Evolutionary conservation across 176 grass and related monocot genomes (phyloP).

Genomic region (Aegilops tauschii): DNA sequence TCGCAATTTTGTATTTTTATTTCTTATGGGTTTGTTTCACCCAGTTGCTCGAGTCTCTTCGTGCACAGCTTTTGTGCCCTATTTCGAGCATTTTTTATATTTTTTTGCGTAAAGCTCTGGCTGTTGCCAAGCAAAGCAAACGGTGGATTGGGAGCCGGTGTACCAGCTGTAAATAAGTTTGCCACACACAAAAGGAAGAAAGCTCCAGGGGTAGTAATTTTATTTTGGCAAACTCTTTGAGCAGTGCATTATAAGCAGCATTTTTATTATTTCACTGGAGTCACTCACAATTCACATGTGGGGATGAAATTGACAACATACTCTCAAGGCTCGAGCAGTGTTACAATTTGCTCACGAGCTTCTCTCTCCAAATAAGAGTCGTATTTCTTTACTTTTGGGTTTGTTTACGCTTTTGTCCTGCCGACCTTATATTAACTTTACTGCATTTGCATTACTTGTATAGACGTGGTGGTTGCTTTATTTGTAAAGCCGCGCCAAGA

Average conservation of each 20-base stretch:
- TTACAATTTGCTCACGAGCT: neutral
- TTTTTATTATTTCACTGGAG: neutral
- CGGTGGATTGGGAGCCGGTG: neutral
- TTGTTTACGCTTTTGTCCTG: no score
- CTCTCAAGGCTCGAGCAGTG: no score
- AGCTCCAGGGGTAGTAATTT: no score
- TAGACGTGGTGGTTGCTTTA: no score
- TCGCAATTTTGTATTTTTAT: conserved; percentile 7
- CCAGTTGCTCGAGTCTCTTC: neutral
- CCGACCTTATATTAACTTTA: no score
- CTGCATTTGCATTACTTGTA: no score
- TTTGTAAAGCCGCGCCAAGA: no score
- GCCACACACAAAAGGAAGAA: no score
- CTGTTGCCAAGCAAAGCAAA: neutral
- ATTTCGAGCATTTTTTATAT: neutral
- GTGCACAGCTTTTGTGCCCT: neutral
- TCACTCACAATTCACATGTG: neutral
- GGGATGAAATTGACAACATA: neutral
- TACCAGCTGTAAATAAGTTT: neutral
- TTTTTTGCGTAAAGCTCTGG: neutral
- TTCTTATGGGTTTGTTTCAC: conserved; percentile 15
- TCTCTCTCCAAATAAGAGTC: no score
- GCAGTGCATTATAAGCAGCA: neutral
- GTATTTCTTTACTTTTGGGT: no score
- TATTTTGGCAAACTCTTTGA: no score